Evolutionary conservation across 2,329 filamentous ascomycete species (phyloP), one percentile per base, ranked within the genome.

Genomic region (Anthostomella pinea): DNA sequence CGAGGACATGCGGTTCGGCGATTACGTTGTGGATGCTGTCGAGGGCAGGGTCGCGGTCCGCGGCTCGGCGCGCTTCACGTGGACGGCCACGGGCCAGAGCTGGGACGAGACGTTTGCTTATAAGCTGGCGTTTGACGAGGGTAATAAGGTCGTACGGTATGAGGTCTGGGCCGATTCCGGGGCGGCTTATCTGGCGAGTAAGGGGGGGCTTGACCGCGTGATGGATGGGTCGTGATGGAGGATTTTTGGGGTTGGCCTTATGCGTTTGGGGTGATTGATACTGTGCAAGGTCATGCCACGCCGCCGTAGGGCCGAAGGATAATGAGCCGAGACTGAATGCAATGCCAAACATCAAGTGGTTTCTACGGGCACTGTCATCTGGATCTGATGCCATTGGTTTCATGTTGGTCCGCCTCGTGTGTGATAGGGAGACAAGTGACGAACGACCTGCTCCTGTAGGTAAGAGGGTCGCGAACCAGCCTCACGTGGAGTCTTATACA

Each of bases 171-270:
- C 62, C 6, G 62, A 65, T 42, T 57, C 62, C 2, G 62, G 61
- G 5, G 61, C 62, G 6, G 56, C 60, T 27, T 64, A 58, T 46
- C 53, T 80, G 62, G 46, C 81, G 72, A 23, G 79, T 75, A 39
- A 82, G 62, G 41, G 85, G 65, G 26, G 76, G 75, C 53, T 83
- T 75, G 35, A 38, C 23, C 22, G 30, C 15, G 15, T 46, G 6
- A 33, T 21, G 18, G 26, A 15, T 3, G 31, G 30, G 17, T 6
- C n/a, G n/a, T n/a, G 9, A 18, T 8, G 19, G 20, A 29, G 33
- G 29, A 24, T 3, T 4, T 5, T 4, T 16, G 5, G 5, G 5
- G 14, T 29, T 3, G 26, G 26, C 26, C 14, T 29, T 29, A 14
- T n/a, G n/a, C n/a, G n/a, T n/a, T n/a, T n/a, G n/a, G n/a, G n/a